Evolutionary conservation across 176 grass and related monocot species (phyloP), one percentile per base, ranked within the genome.

Genomic region (Pharus latifolius): DNA sequence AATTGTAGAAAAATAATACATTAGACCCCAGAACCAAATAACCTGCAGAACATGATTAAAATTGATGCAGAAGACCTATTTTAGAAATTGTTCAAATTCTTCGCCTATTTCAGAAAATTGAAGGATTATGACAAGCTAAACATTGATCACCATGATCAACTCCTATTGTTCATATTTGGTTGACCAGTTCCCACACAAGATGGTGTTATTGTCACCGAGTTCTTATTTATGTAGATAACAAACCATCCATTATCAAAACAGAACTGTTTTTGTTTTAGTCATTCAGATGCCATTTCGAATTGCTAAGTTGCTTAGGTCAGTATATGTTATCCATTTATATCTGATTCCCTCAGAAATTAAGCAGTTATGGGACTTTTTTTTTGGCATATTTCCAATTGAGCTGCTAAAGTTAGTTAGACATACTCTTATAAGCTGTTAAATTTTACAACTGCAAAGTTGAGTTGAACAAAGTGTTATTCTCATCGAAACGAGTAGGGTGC

Each of bases 361-460:
- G 10, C 14, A 51, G 72, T 15, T 58, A 24, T 10, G 1, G 50
- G 67, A 34, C 9, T 19, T 78, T 42, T 38, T 38, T 38, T 34
- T 28, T 8, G 35, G 26, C 56, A 72, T 67, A 65, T 58, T 58
- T 78, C 50, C 53, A 53, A 19, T n/a, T 51, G 12, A 53, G 51
- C 51, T 6, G 23, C 3, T 13, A 64, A 68, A 47, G 64, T 62
- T 62, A 52, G 42, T 20, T 33, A 46, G 23, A 19, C 67, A 59
- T 44, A 78, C 23, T 32, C 12, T 52, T 41, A 50, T 23, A 3
- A 18, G 44, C 74, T 60, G 68, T 60, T 52, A 17, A 67, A 44
- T 34, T 28, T 50, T 84, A 44, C 10, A 78, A 41, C 2, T 49
- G 15, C 56, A 80, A 64, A 76, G n/a, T n/a, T n/a, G n/a, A n/a